Conservation (phyloP, 495 filamentous ascomycete genomes). For the Aspergillus funiculosus region DNA sequence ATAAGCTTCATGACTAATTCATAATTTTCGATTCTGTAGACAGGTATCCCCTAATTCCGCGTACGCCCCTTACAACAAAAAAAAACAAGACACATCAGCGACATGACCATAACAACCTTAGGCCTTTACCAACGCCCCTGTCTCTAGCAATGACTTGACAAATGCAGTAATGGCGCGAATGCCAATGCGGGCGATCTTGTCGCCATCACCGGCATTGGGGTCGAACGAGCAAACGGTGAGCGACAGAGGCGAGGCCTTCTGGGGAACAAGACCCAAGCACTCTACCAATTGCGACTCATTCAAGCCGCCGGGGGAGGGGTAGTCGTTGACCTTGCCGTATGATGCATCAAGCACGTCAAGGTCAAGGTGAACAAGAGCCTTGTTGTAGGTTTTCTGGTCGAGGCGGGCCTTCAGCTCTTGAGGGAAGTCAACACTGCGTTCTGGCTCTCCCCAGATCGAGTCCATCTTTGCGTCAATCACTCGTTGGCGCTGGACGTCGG, state of each 20-base stretch:
- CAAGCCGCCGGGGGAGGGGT: conserved; percentile 22
- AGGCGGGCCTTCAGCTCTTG: conserved; percentile 11
- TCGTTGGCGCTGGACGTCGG: conserved; percentile 12
- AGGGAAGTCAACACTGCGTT: conserved; percentile 17
- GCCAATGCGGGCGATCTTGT: conserved; percentile 21
- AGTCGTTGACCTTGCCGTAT: conserved; percentile 27
- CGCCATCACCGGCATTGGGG: conserved; percentile 24
- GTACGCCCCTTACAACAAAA: no score
- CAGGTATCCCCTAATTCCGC: no score
- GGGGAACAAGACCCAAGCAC: conserved; percentile 21
- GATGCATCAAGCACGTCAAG: conserved; percentile 21
- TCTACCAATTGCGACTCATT: conserved; percentile 18
- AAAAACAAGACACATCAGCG: no score
- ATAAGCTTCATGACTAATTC: no score
- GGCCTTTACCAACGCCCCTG: no score
- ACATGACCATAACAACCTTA: no score
- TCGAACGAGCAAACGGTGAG: conserved; percentile 26
- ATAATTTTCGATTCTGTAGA: no score
- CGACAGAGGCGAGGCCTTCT: conserved; percentile 6
- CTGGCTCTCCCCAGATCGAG: conserved; percentile 17
- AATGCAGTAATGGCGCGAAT: no score
- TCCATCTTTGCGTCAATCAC: conserved; percentile 23
- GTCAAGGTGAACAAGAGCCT: conserved; percentile 24
- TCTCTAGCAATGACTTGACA: no score
- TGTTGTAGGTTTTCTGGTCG: conserved; percentile 4